Evolutionary conservation across 163 green algal genomes (phyloP).

Genomic region (Chlorella variabilis): DNA sequence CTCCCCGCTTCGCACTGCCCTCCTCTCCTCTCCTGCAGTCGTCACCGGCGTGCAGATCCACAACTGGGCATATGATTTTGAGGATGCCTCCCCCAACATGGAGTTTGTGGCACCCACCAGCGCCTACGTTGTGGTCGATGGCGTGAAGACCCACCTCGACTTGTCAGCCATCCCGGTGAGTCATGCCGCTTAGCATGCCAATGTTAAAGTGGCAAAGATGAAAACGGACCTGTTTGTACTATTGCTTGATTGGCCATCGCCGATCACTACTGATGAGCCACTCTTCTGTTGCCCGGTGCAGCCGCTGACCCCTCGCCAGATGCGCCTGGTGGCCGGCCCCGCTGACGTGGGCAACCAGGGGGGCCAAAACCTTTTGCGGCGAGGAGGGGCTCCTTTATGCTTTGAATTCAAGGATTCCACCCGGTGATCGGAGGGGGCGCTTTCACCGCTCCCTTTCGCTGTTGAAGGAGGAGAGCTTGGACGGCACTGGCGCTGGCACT

Average conservation of each 20-base stretch:
- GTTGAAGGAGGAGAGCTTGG: slow-evolving; percentile 45
- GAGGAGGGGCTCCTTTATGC: slow-evolving; percentile 45
- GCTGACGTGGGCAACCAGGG: slow-evolving; percentile 8
- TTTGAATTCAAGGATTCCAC: slow-evolving; percentile 24
- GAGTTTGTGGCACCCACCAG: slow-evolving; percentile 76
- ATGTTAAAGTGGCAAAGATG: no score
- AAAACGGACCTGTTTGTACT: no score
- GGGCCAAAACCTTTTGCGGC: slow-evolving; percentile 40
- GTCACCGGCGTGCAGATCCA: slow-evolving; percentile 87
- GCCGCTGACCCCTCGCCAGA: slow-evolving; percentile 1
- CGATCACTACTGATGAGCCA: no score
- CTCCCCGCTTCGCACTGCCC: no score
- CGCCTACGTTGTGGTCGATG: slow-evolving; percentile 74
- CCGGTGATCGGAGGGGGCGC: neutral
- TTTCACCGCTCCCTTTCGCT: slow-evolving; percentile 33
- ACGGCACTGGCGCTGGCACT: neutral
- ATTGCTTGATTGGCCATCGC: no score
- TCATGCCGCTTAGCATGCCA: no score
- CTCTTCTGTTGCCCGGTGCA: no score
- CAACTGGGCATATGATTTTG: slow-evolving; percentile 65
- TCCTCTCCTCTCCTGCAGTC: slow-evolving; percentile 47
- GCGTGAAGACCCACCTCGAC: slow-evolving; percentile 65
- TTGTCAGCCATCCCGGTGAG: slow-evolving; percentile 50
- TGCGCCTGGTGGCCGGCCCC: neutral
- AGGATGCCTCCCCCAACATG: slow-evolving; percentile 65